phyloP scores from a whole-genome alignment of 345 rosid species.

The Hibiscus trionum region DNA sequence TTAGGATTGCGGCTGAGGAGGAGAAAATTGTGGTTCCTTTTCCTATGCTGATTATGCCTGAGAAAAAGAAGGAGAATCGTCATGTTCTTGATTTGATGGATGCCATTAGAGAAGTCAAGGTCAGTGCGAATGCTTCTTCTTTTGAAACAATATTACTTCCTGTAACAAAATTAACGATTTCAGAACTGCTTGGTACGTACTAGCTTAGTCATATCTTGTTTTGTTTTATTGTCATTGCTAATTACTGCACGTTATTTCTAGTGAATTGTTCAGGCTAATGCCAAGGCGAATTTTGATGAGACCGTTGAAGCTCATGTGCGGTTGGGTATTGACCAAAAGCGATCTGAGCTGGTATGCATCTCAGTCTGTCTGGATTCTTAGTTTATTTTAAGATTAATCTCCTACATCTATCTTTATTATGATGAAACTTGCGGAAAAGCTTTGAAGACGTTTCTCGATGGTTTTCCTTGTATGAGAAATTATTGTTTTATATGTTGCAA shows the following conservation, averaged over 20 bases:
- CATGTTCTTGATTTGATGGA: constrained; percentile 68
- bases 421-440: too few species aligned
- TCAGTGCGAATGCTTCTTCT: constrained; percentile 16
- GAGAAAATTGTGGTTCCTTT: constrained; percentile 48
- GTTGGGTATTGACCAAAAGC: constrained; percentile 61
- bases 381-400: too few species aligned
- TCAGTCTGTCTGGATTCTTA: too few species aligned
- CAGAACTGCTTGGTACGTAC: too few species aligned
- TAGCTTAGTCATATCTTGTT: neutral
- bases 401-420: too few species aligned
- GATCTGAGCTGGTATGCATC: constrained; percentile 67
- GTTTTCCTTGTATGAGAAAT: too few species aligned
- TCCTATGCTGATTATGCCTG: constrained; percentile 55
- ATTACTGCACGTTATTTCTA: neutral
- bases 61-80: constrained; percentile 44
- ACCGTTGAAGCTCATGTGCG: constrained; percentile 87
- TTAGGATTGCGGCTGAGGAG: constrained; percentile 31
- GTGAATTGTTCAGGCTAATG: constrained; percentile 49
- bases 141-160: too few species aligned
- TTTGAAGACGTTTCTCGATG: too few species aligned
- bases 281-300: constrained; percentile 67
- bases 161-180: too few species aligned
- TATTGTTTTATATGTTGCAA: too few species aligned
- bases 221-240: constrained; percentile 5
- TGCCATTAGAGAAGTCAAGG: constrained; percentile 84